These are phyloP conservation scores for Hypoxylon lenormandii DNA, from an alignment of 495 filamentous ascomycete species.

Conservation along the genomic window DNA sequence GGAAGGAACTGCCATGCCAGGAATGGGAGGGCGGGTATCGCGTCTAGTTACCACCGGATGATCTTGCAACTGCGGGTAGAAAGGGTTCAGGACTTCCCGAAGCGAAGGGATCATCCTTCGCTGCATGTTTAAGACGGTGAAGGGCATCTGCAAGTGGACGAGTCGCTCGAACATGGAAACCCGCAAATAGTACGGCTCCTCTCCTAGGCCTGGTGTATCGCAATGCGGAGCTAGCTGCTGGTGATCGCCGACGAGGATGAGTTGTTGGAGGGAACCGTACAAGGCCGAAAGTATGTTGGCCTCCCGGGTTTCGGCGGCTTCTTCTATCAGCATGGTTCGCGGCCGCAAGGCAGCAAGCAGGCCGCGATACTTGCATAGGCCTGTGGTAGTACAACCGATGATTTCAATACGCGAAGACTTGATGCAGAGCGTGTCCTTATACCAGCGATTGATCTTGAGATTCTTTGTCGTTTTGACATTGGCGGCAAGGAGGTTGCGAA, in stretches of 20 bases:
- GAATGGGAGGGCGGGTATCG: constrained; percentile 67
- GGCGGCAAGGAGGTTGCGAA: constrained; percentile 47
- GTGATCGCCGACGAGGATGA: constrained; percentile 70
- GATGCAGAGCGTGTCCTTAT: constrained; percentile 51
- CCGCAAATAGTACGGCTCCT: constrained; percentile 73
- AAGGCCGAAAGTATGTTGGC: constrained; percentile 67
- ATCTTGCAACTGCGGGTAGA: constrained; percentile 77
- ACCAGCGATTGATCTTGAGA: constrained; percentile 51
- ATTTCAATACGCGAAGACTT: constrained; percentile 51
- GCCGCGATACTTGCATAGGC: constrained; percentile 86
- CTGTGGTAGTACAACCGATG: constrained; percentile 71
- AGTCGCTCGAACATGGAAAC: constrained; percentile 71
- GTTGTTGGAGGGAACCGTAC: constrained; percentile 65
- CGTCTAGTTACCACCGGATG: constrained; percentile 71
- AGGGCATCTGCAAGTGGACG: constrained; percentile 74
- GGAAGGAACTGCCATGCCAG: constrained; percentile 78
- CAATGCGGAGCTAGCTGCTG: constrained; percentile 64
- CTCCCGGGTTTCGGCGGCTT: constrained; percentile 69
- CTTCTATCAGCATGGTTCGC: constrained; percentile 67
- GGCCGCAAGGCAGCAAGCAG: constrained; percentile 78
- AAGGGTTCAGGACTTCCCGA: constrained; percentile 67
- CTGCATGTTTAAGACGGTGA: constrained; percentile 71
- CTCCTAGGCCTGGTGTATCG: constrained; percentile 71
- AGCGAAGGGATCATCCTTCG: constrained; percentile 80
- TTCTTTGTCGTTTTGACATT: constrained; percentile 49